Conservation (phyloP, 2,329 filamentous ascomycete species). For the Ophiosphaerella narmari region DNA sequence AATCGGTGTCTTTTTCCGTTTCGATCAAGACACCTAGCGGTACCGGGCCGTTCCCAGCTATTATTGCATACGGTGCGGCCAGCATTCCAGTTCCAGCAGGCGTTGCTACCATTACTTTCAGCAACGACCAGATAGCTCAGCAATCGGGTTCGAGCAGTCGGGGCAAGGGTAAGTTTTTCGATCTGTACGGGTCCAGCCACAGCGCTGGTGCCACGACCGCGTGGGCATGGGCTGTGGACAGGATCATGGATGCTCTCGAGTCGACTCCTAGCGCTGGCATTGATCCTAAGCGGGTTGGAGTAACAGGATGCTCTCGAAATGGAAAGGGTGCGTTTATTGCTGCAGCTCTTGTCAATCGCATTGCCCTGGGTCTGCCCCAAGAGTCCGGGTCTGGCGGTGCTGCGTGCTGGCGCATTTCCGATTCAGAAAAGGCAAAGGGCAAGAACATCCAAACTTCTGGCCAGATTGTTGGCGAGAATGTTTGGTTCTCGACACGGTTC, state of each 20-base stretch:
- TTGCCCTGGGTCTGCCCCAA: conserved; percentile 65
- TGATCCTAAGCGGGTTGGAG: conserved; percentile 51
- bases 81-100: conserved; percentile 60
- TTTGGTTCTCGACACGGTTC: conserved; percentile 65
- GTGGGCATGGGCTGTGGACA: conserved; percentile 67
- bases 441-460: conserved; percentile 64
- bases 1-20: conserved; percentile 44
- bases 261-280: conserved; percentile 52
- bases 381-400: conserved; percentile 66
- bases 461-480: conserved; percentile 65
- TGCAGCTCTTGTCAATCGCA: conserved; percentile 62
- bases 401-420: conserved; percentile 61
- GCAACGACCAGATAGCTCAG: conserved; percentile 62
- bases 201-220: conserved; percentile 63
- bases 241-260: conserved; percentile 65
- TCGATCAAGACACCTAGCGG: conserved; percentile 48
- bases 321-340: conserved; percentile 68
- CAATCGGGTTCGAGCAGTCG: conserved; percentile 54
- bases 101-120: conserved; percentile 63
- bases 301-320: conserved; percentile 68
- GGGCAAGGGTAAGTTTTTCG: conserved; percentile 64
- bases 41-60: conserved; percentile 58
- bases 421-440: conserved; percentile 54
- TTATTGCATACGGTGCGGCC: conserved; percentile 61
- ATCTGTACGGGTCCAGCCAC: conserved; percentile 60